A percentile compares a stretch with the other conserved stretches of the same genome.
Conservation (phyloP, 768 basidiomycete genomes). For the Russula sp. region DNA sequence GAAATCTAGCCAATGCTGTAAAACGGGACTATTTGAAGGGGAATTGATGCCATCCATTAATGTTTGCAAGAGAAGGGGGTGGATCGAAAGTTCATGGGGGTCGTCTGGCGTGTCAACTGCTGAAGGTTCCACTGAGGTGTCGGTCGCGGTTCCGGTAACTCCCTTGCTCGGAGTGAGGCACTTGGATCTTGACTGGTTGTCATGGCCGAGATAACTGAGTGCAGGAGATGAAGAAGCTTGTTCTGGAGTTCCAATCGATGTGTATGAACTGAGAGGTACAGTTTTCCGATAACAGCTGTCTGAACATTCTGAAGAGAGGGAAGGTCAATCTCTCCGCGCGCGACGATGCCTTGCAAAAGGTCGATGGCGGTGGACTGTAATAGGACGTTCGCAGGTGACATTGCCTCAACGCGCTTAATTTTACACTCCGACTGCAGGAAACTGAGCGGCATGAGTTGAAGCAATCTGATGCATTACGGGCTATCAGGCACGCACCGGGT, state of each 20-base stretch:
- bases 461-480: neutral
- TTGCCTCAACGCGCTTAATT: constrained; percentile 43
- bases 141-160: neutral
- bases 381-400: constrained; percentile 58
- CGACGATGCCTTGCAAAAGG: constrained; percentile 75
- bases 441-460: constrained; percentile 40
- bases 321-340: constrained; percentile 74
- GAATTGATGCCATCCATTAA: constrained; percentile 76
- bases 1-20: constrained; percentile 98
- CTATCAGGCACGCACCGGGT: constrained; percentile 51
- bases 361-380: constrained; percentile 79
- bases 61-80: constrained; percentile 71
- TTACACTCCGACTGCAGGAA: constrained; percentile 78
- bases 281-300: constrained; percentile 65
- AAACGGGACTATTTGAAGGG: constrained; percentile 66
- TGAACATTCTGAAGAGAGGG: constrained; percentile 62
- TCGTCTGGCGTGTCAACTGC: constrained; percentile 38
- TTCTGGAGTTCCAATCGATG: constrained; percentile 81
- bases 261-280: constrained; percentile 70
- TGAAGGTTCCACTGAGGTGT: constrained; percentile 21
- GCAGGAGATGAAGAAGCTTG: constrained; percentile 87
- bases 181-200: constrained; percentile 39
- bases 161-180: constrained; percentile 11
- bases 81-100: constrained; percentile 48
- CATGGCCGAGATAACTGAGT: constrained; percentile 74